These are phyloP conservation scores for Crithidia fasciculata DNA, from an alignment of 208 protist genomes.

Conservation along the genomic window DNA sequence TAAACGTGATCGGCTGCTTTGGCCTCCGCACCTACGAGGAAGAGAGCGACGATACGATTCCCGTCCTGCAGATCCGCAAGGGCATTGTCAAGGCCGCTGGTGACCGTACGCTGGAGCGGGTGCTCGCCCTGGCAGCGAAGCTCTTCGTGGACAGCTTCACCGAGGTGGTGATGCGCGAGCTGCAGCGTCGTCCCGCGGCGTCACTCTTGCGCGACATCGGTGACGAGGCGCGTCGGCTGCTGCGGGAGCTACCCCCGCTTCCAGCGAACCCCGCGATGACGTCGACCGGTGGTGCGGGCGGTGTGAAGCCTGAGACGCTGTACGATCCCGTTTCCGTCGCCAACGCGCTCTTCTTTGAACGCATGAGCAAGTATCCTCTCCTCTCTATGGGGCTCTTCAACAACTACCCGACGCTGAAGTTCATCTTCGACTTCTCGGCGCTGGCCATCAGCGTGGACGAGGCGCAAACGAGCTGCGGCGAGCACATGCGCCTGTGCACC, in stretches of 20 bases:
- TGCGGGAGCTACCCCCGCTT: constrained; percentile 11
- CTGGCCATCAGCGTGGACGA: constrained; percentile 30
- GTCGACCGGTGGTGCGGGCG: no score
- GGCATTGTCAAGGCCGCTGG: constrained; percentile 75
- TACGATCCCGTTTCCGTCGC: constrained; percentile 24
- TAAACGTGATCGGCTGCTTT: constrained; percentile 82
- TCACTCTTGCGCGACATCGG: constrained; percentile 12
- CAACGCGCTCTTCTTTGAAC: constrained; percentile 45
- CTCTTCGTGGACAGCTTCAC: constrained; percentile 55
- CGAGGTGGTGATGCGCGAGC: constrained; percentile 35
- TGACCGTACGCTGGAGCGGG: constrained; percentile 71
- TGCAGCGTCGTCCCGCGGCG: constrained; percentile 10
- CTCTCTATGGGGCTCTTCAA: constrained; percentile 55
- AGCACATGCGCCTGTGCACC: constrained; percentile 35
- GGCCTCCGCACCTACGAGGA: constrained; percentile 52
- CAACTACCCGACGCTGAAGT: constrained; percentile 75
- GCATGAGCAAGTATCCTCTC: constrained; percentile 33
- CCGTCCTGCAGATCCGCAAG: constrained; percentile 58
- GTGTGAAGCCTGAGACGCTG: neutral
- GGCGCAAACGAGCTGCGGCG: neutral
- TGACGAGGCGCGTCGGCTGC: constrained; percentile 19
- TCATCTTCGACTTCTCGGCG: constrained; percentile 65
- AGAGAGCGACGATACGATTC: constrained; percentile 36
- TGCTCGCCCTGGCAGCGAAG: constrained; percentile 59
- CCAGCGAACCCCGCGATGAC: no score